phyloP scores from a whole-genome alignment of 306 rosid genomes.

The Comarum palustre region DNA sequence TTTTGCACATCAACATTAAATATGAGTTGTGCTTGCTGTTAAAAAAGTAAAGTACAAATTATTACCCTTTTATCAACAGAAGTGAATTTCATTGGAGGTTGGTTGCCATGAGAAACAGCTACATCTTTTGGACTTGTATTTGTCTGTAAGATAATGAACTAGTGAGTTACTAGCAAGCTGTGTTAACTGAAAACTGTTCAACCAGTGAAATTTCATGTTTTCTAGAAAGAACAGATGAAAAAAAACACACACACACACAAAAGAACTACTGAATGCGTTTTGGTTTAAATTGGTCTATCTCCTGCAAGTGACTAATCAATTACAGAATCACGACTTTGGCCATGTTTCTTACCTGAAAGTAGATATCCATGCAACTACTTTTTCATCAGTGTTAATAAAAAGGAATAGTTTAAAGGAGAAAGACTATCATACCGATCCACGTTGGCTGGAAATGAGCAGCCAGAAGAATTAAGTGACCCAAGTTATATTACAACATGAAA shows the following conservation, averaged over 20 bases:
- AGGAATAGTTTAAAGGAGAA: not conserved
- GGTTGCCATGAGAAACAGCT: constrained; percentile 43
- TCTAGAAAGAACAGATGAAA: not conserved
- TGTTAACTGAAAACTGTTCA: not conserved
- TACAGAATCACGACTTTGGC: not conserved
- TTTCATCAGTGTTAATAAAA: not conserved
- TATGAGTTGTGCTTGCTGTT: not conserved
- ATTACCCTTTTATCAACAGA: constrained; percentile 54
- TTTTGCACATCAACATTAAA: not conserved
- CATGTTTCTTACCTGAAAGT: constrained; percentile 4
- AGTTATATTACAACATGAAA: constrained; percentile 17
- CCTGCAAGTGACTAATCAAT: not conserved
- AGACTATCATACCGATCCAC: constrained; percentile 51
- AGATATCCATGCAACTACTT: not conserved
- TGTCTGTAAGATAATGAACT: constrained; percentile 33
- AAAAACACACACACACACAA: not conserved
- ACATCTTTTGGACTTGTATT: constrained; percentile 39
- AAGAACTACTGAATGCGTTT: not conserved
- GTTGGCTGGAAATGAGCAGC: constrained; percentile 49
- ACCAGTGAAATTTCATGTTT: constrained; percentile 3
- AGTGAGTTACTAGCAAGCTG: constrained; percentile 14
- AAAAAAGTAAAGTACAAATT: constrained; percentile 8
- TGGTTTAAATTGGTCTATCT: not conserved
- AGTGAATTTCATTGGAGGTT: constrained; percentile 38
- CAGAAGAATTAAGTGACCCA: constrained; percentile 30